Evolutionary conservation across 2,329 filamentous ascomycete species (phyloP), one percentile per base, ranked within the genome.

Genomic region (Aspergillus fischeri): DNA sequence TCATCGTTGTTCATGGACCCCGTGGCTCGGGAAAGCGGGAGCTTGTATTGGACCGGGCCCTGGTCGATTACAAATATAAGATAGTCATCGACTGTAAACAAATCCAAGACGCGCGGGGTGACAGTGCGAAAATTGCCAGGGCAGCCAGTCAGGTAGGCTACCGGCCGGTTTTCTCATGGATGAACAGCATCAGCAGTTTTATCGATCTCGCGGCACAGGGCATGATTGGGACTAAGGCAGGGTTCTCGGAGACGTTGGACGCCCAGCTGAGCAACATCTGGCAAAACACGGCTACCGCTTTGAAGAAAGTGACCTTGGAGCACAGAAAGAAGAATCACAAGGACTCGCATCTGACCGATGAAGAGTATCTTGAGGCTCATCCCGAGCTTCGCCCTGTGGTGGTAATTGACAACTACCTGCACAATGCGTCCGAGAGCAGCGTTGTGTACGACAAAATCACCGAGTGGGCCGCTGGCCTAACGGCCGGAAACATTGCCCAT

Each of bases 111-210:
- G 92, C 93, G 1, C 86, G 90, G 54, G 92, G 94, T 4, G 94
- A 99, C 69, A 87, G 87, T 7, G 85, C 87, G 2, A 96, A 90
- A 0, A 96, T 99, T 66, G 85, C 85, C 59, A 86, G 88, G 44
- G 86, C 94, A 5, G 94, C 93, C 0, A 77, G 80, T 1, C 86
- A 92, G 62, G 92, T 97, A 51, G 93, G 94, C 8, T 97, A 97
- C 70, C 83, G 90, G 8, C 94, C 94, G 0, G 86, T 99, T 0
- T 99, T 99, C 72, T 95, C 91, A 0, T 97, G 92, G 90, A 89
- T 95, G 76, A 97, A 97, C 74, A 96, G 87, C 68, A 85, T 97
- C 63, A 96, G 90, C 75, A 96, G 92, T 71, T 85, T 97, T 76
- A 81, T 96, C 62, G 94, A 97, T 66, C 83, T 97, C 41, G 94